Base-by-base conservation (phyloP, 345 rosid genomes). In the Combretum micranthum region DNA sequence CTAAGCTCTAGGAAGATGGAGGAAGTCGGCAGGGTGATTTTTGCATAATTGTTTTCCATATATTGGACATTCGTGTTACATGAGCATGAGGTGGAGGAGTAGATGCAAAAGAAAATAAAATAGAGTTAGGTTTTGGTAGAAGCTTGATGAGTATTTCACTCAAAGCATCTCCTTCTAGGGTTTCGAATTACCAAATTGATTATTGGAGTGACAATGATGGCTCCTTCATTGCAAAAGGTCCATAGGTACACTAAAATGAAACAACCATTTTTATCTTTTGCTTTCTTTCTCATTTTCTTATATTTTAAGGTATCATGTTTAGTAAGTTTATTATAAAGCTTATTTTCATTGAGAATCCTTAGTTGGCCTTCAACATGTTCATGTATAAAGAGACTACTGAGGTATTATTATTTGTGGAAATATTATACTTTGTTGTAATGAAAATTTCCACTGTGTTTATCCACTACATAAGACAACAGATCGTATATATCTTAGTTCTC, bases 181-280 rank as follows among this genome's bases (percentile, higher is more conserved):
- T 26, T 21, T 43, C 58, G 23, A 13, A 48, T 60, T 39, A 49
- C 65, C 52, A 65, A 46, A 46, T 25, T 10, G 64, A 42, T 47
- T 55, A 50, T 53, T 60, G 66, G 69, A 52, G 50, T 45, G 70
- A 75, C 42, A 37, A 52, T 13, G 83, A 79, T 60, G 58, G 67
- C 69, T 65, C 77, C 85, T 79, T 47, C 79, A 83, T 57, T 79
- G 88, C 79, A 79, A 79, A 64, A 83, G 79, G 75, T 76, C 80
- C 22, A 63, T 71, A 65, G 76, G 77, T 77, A 44, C 32, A 32
- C 44, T n/a, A 15, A 21, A 20, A 42, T 15, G n/a, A n/a, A 19
- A 47, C 39, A 11, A 3, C 2, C 16, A 18, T 39, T 18, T 12
- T 20, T n/a, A 46, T 46, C 39, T 7, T 7, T 32, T 7, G 9